Evolutionary conservation across 345 rosid species (phyloP), one percentile per base, ranked within the genome.

Genomic region (Gossypium arboreum): DNA sequence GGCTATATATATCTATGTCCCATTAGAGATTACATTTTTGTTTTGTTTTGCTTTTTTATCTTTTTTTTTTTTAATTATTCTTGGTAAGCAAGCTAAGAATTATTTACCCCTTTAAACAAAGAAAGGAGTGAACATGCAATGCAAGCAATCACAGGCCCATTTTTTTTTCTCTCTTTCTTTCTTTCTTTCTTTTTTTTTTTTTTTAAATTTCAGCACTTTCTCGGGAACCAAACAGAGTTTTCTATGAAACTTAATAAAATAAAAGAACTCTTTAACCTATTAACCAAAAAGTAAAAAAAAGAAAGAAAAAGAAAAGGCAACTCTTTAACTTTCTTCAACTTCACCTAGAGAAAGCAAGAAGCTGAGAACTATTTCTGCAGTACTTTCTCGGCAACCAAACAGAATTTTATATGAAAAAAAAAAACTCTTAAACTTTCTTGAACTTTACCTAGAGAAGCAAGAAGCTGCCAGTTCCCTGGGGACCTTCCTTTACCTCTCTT

Each of bases 261-360:
- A 52, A 20, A 20, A 47, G 3, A 12, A 47, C 12, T 27, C 17
- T 67, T 34, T 34, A 34, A 34, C 41, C 41, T 34, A 34, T 34
- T 34, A 5, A 34, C 41, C 41, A 34, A 34, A 11, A 9, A 41
- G 16, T 29, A 12, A 61, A 27, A 44, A 62, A 52, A 17, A 20
- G 2, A 25, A 27, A 27, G 29, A 1, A 16, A 25, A 57, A 20
- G 9, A 9, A 57, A 57, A 57, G 41, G 9, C 7, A 20, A 57
- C 29, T 20, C 16, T 39, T 15, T 65, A 63, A 63, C 18, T 64
- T 72, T 47, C n/a, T 29, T 7, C 9, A 43, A 78, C 73, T 67
- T 63, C 73, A 89, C 93, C 93, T 75, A 86, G 24, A 69, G 91
- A 55, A 86, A 79, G 93, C 79, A 71, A 86, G 84, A 58, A 89